These are phyloP conservation scores for Coemansia sp. DNA, from an alignment of 192 early-diverging fungal genomes.

Conservation along the genomic window DNA sequence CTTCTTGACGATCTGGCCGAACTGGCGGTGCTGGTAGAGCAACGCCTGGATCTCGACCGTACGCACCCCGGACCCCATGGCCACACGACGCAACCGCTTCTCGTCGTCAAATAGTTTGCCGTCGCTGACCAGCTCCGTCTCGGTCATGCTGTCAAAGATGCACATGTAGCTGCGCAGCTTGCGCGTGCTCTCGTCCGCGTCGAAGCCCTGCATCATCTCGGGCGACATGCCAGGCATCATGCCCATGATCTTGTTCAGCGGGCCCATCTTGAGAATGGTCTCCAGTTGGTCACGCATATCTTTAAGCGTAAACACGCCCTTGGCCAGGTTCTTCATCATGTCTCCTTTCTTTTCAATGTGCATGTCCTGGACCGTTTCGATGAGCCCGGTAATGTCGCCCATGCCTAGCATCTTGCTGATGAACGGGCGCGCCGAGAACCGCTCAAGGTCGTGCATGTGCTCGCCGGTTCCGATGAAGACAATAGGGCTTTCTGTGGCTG, in stretches of 20 bases:
- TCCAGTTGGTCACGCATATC: constrained; percentile 95
- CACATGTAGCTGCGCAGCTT: constrained; percentile 77
- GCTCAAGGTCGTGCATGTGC: constrained; percentile 93
- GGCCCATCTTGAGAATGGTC: constrained; percentile 88
- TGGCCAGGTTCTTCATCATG: constrained; percentile 87
- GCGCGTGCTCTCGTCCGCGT: constrained; percentile 64
- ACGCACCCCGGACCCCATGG: constrained; percentile 82
- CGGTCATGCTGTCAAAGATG: constrained; percentile 97
- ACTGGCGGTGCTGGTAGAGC: constrained; percentile 73
- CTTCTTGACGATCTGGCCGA: constrained; percentile 86
- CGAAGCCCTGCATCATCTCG: constrained; percentile 62
- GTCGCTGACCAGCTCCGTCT: constrained; percentile 84
- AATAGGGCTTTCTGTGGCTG: constrained; percentile 90
- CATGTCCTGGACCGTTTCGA: constrained; percentile 89
- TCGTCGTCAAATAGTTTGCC: constrained; percentile 80
- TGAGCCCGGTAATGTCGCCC: constrained; percentile 86
- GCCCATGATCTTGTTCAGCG: constrained; percentile 87
- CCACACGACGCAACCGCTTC: constrained; percentile 75
- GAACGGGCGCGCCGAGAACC: constrained; percentile 86
- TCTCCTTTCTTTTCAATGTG: constrained; percentile 84
- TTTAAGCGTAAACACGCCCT: constrained; percentile 86
- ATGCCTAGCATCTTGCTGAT: constrained; percentile 94
- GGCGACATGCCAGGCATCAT: constrained; percentile 79
- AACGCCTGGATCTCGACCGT: constrained; percentile 84
- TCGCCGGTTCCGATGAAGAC: constrained; percentile 97